Evolutionary conservation across 31 red algal genomes (phyloP).

Genomic region (Asparagopsis taxiformis): DNA sequence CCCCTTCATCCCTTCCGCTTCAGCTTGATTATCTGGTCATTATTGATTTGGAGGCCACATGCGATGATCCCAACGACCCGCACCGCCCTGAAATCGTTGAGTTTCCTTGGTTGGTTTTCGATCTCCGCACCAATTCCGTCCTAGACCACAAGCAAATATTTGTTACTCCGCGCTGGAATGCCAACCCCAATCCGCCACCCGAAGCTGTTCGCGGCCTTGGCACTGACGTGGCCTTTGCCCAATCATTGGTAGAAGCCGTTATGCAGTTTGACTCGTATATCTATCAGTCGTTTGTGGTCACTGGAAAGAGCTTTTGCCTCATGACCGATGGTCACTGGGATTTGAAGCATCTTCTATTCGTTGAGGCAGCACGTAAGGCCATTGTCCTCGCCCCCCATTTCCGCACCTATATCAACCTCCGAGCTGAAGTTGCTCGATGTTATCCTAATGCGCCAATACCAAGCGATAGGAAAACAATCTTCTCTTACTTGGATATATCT

Average conservation of each 20-base stretch:
- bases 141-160: slow-evolving; percentile 66
- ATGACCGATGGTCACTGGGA: slow-evolving; percentile 83
- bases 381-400: slow-evolving; percentile 53
- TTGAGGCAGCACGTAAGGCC: slow-evolving; percentile 74
- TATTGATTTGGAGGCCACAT: slow-evolving; percentile 64
- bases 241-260: slow-evolving; percentile 49
- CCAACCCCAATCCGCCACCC: slow-evolving; percentile 55
- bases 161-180: slow-evolving; percentile 36
- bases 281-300: slow-evolving; percentile 52
- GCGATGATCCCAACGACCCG: slow-evolving; percentile 45
- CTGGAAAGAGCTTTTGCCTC: slow-evolving; percentile 52
- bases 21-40: slow-evolving; percentile 66
- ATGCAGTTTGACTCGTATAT: slow-evolving; percentile 70
- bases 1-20: slow-evolving; percentile 10
- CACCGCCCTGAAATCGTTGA: slow-evolving; percentile 55
- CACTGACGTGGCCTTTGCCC: slow-evolving; percentile 60
- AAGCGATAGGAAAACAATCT: slow-evolving; percentile 57
- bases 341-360: slow-evolving; percentile 46
- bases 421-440: slow-evolving; percentile 66
- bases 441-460: slow-evolving; percentile 44
- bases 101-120: slow-evolving; percentile 69
- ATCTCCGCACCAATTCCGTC: slow-evolving; percentile 23
- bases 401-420: slow-evolving; percentile 68
- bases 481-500: slow-evolving; percentile 53
- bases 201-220: slow-evolving; percentile 38